phyloP scores from a whole-genome alignment of 495 filamentous ascomycete species.

The Neurospora africana region DNA sequence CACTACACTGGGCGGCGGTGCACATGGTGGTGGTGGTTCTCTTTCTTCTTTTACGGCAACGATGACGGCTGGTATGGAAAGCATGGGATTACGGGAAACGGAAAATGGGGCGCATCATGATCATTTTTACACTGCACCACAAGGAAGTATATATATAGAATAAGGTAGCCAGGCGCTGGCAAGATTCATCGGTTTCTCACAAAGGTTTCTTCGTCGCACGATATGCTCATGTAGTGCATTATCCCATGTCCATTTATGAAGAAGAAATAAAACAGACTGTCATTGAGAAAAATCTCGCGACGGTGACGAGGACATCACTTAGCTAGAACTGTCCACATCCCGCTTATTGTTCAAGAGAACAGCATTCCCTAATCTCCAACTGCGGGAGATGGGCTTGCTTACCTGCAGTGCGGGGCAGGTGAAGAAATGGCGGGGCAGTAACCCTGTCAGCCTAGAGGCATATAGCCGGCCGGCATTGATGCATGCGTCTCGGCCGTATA shows the following conservation, averaged over 20 bases:
- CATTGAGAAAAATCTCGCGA: not conserved
- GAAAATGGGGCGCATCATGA: not conserved
- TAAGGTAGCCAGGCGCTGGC: not conserved
- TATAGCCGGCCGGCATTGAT: not conserved
- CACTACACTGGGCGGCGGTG: not conserved
- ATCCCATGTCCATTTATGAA: not conserved
- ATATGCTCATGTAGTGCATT: not conserved
- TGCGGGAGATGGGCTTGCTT: not conserved
- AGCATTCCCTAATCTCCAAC: not conserved
- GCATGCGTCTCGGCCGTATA: not conserved
- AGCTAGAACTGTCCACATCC: not conserved
- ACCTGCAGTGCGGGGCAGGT: not conserved
- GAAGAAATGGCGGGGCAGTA: not conserved
- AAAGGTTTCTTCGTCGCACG: not conserved
- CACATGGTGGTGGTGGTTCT: not conserved
- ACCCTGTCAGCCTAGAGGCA: not conserved
- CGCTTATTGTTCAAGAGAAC: not conserved
- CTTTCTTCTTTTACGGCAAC: not conserved
- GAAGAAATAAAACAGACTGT: not conserved
- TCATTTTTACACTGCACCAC: not conserved
- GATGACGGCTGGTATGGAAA: not conserved
- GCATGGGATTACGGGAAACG: not conserved
- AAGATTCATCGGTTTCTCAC: not conserved
- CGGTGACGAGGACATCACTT: not conserved
- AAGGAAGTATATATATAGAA: not conserved